Evolutionary conservation across 1,139 yeast genomes (phyloP), one percentile per base, ranked within the genome.

Genomic region (Fermentozyma sake): DNA sequence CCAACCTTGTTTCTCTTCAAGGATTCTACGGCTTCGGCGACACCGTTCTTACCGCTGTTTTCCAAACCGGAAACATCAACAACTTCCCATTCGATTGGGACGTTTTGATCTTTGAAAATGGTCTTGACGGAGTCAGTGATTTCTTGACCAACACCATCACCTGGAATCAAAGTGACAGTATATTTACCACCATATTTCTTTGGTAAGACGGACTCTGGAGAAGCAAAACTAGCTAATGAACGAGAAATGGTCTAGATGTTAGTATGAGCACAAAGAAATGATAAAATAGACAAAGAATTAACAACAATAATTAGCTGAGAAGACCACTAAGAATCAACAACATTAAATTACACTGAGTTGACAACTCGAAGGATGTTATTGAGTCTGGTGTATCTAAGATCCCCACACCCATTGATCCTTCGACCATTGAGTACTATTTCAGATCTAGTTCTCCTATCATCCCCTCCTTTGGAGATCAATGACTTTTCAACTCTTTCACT

Each of bases 81-180:
- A 44, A 84, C 80, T 65, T 91, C 97, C 82, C 93, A 91, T 52
- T 87, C 95, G 46, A 91, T 79, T 44, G 98, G 98, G 24, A 89
- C 83, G 44, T 76, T 79, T 62, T 77, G 81, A 41, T 85, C 77
- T 57, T 79, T 74, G 72, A 89, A 91, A 52, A 91, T 84, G 47
- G 86, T 76, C 62, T 83, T 79, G 40, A 91, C 98, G 20, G 96
- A 82, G 60, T 84, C 93, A 36, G 97, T 82, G 59, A 87, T 85
- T 69, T 91, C 96, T 56, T 81, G 82, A 62, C 98, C 98, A 43
- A 89, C 82, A 76, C 98, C 98, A 58, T 91, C 98, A 61, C 89
- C 91, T 39, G 97, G 97, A 50, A 91, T 82, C 58, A 91, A 72
- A 32, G 96, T 87, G 34, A 87, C 95, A 33, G 89, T 82, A 72